Evolutionary conservation across 176 grass and related monocot species (phyloP), one percentile per base, ranked within the genome.

Genomic region (Zea luxurians): DNA sequence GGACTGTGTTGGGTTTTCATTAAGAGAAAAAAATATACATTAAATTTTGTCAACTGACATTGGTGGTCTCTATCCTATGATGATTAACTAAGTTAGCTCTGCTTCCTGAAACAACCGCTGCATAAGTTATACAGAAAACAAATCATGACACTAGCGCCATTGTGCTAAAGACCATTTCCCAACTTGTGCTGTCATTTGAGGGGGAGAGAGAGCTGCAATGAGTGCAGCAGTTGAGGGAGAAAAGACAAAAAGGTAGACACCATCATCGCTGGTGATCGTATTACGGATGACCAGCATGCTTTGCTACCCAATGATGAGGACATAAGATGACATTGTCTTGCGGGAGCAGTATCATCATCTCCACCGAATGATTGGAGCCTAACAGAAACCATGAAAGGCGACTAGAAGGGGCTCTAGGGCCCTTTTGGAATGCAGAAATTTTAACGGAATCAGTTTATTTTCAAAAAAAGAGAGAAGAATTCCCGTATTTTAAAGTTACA

Each of bases 231-330:
- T 35, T 35, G 21, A 35, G 27, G 35, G 8, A 44, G 21, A 43
- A 43, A 13, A 2, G 59, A 20, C n/a, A 10, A 36, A 36, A 44
- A 64, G 66, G 41, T 16, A 43, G 6, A 62, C 15, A 61, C 43
- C 57, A 63, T 54, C 54, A 53, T 76, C 4, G 69, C 59, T 41
- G 10, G 35, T 34, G 8, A 49, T 73, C 12, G 53, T 9, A 13
- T 60, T 60, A 68, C 50, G 36, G 42, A 35, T 4, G 44, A 75
- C 68, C 70, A 75, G 70, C 68, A 35, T 10, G 6, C 40, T 59
- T 46, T 41, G 40, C 10, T 13, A 13, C 9, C 61, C 64, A 58
- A 80, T 49, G 84, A 86, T 61, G 77, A 75, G 50, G 62, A 20
- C 84, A 80, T 86, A 53, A 68, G 71, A 43, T 43, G 48, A 15